A percentile compares a stretch with the other conserved stretches of the same genome.
Conservation (phyloP, 768 basidiomycete genomes). For the Inosperma sp. region DNA sequence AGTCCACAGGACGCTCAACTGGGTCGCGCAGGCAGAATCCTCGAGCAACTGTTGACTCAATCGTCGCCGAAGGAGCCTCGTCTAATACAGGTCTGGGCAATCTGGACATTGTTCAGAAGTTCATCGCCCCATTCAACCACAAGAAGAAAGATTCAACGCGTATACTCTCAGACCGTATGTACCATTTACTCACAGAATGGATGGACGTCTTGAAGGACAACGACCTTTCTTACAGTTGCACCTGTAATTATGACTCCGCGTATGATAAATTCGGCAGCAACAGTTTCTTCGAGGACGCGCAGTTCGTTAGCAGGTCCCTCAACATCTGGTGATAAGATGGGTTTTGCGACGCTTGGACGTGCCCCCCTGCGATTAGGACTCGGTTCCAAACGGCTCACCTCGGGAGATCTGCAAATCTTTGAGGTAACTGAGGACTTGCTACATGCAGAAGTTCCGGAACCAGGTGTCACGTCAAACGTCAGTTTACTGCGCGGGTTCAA, state of each 20-base stretch:
- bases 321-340: slow-evolving; percentile 42
- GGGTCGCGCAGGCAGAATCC: slow-evolving; percentile 36
- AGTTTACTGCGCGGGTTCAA: slow-evolving; percentile 88
- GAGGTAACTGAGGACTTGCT: slow-evolving; percentile 80
- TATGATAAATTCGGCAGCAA: slow-evolving; percentile 68
- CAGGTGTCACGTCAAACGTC: slow-evolving; percentile 64
- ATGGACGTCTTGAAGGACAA: not conserved
- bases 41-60: slow-evolving; percentile 37
- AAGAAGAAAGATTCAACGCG: slow-evolving; percentile 65
- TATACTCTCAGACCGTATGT: slow-evolving; percentile 72
- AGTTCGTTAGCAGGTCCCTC: slow-evolving; percentile 30
- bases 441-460: slow-evolving; percentile 65
- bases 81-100: slow-evolving; percentile 40
- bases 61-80: slow-evolving; percentile 27
- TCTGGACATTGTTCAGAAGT: slow-evolving; percentile 61
- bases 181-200: too few species aligned
- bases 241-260: slow-evolving; percentile 88
- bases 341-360: slow-evolving; percentile 77
- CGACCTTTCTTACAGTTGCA: slow-evolving; percentile 49
- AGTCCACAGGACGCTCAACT: slow-evolving; percentile 29
- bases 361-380: slow-evolving; percentile 68
- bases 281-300: slow-evolving; percentile 52
- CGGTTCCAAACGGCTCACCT: slow-evolving; percentile 64
- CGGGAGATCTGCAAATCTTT: slow-evolving; percentile 77
- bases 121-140: slow-evolving; percentile 67